Conservation (phyloP, 345 rosid species). For the Dimocarpus longan region DNA sequence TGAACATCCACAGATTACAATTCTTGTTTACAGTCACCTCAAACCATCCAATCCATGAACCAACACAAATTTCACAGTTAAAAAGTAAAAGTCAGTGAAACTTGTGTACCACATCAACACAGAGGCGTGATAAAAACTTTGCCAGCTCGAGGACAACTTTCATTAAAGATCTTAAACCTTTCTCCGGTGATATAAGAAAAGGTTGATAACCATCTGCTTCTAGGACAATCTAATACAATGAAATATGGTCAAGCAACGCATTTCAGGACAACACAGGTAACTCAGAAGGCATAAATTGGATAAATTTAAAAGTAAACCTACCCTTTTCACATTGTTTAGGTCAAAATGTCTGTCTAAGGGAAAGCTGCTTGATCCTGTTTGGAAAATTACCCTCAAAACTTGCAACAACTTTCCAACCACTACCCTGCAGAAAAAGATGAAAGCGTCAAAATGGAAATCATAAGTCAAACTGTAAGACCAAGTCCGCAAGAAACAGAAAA, state of each 20-base stretch:
- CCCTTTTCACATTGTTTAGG: slow-evolving; percentile 91
- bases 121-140: slow-evolving; percentile 88
- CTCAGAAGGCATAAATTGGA: slow-evolving; percentile 14
- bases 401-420: slow-evolving; percentile 98
- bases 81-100: background rate
- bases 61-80: background rate
- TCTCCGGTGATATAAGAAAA: slow-evolving; percentile 98
- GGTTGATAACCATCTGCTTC: slow-evolving; percentile 99
- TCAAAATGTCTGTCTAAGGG: slow-evolving; percentile 97
- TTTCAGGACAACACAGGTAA: background rate
- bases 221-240: slow-evolving; percentile 68
- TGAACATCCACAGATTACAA: background rate
- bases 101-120: slow-evolving; percentile 88
- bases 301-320: slow-evolving; percentile 34
- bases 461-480: slow-evolving; percentile 10
- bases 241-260: slow-evolving; percentile 18
- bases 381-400: slow-evolving; percentile 98
- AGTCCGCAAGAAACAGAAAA: background rate
- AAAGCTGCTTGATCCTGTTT: slow-evolving; percentile 90
- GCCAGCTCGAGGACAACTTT: slow-evolving; percentile 96
- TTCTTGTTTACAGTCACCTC: background rate
- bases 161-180: slow-evolving; percentile 94
- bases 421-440: slow-evolving; percentile 60
- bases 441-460: slow-evolving; percentile 11
- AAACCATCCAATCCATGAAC: background rate